Base-by-base conservation (phyloP, 257 asterid species). In the Thymus quinquecostatus region DNA sequence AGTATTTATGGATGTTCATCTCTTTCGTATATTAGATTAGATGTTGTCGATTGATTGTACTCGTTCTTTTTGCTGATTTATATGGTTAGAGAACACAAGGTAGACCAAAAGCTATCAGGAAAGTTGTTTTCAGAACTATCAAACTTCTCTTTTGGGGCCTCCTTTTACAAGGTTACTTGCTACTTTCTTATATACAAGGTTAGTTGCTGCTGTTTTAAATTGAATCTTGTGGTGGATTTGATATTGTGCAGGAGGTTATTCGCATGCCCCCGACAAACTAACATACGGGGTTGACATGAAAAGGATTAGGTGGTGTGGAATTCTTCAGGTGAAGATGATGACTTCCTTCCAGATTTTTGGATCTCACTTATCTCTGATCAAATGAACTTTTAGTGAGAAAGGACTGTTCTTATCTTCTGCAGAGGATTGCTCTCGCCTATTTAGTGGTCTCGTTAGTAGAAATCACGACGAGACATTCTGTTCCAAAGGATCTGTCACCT, bases 81-180 rank as follows among this genome's bases (percentile, higher is more conserved):
- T 61, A 59, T 68, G 14, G 45, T 40, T 45, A 90, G 97, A 83
- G 86, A 77, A 82, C 86, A 73, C 89, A 80, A 55, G 79, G 79
- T 61, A 77, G 77, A 71, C 48, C 34, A 50, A 50, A 48, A 64
- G 95, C 90, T 14, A 72, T 80, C 69, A 82, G 58, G 50, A 88
- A 86, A 82, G 91, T 88, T 79, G 69, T 86, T 66, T 66, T 86
- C 38, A 90, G 95, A 82, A 85, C 91, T 70, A 70, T 88, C 57
- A 90, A 90, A 63, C 95, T 90, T 69, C 78, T 90, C 75, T 81
- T 90, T 36, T 90, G 95, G 97, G 96, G 97, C 60, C 86, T 90
- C 65, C 84, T 90, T 70, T 75, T 90, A 60, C 97, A 90, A 83
- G 97, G 96, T 90, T 65, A 56, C 77, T 77, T 69, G n/a, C 50